Base-by-base conservation (phyloP, 495 filamentous ascomycete species). In the Lasiosphaeris hirsuta region DNA sequence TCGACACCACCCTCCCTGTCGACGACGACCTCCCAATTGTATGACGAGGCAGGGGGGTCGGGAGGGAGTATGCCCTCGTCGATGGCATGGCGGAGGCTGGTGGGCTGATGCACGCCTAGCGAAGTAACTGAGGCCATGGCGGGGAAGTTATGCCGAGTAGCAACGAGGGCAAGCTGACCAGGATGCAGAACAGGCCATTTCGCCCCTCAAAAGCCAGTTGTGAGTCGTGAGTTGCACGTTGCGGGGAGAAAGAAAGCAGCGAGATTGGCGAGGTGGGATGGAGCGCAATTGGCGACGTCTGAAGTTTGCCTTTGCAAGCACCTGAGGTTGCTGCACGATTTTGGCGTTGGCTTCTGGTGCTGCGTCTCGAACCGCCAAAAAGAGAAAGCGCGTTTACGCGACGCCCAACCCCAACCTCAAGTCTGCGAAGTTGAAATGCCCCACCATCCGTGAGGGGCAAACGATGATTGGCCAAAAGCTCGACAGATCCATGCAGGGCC, bases 121-220 rank as follows among this genome's bases (percentile, higher is more conserved):
- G 92, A 96, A 56, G 83, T 86, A 67, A 94, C 84, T 57, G 89
- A 83, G 58, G 92, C 92, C 94, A 98, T 97, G 57, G 39, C 15
- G 49, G 19, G 17, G 18, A 37, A n/a, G 14, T 36, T 42, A 15
- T 49, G 33, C 19, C 17, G 30, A 46, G 17, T 0, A 34, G 19
- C 23, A 42, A 18, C n/a, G 37, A 18, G 15, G 14, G 19, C 40
- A 44, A 40, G 36, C 14, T 36, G 35, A 43, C 8, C 10, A 42
- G 39, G 9, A 34, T 13, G 23, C 39, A 30, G 33, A 41, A 23
- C 44, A 38, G 45, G 60, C 56, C 60, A 63, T 63, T 35, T 44
- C 41, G 34, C 23, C 23, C 23, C 23, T 30, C 23, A 30, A 30
- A 30, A 2, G 23, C 23, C 23, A 30, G 5, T 30, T 30, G 2